Percentiles rank a stretch among this genome's conserved stretches.
Evolutionary conservation across 192 early-diverging fungal genomes (phyloP).

Genomic region (Backusella tarrabulga): DNA sequence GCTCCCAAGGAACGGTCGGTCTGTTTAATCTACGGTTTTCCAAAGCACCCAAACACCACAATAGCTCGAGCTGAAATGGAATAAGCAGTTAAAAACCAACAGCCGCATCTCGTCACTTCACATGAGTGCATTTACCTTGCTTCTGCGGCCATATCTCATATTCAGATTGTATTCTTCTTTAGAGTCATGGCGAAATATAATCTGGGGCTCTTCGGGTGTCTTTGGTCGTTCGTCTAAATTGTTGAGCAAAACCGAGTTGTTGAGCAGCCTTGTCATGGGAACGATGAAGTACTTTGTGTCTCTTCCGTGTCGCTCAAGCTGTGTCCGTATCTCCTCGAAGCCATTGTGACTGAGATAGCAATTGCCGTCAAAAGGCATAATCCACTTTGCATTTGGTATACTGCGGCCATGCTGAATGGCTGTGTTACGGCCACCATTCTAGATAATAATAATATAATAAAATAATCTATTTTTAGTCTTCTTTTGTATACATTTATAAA

Average conservation of each 20-base stretch:
- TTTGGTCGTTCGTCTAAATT: conserved; percentile 51
- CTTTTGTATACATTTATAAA: neutral
- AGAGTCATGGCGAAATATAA: conserved; percentile 58
- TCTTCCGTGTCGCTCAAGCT: conserved; percentile 45
- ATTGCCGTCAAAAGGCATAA: conserved; percentile 66
- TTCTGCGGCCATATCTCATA: conserved; percentile 65
- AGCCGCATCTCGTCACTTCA: neutral
- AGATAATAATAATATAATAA: conserved; percentile 17
- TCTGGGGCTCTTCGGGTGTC: conserved; percentile 61
- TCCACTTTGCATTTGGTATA: conserved; percentile 51
- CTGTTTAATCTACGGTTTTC: conserved; percentile 45
- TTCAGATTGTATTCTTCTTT: conserved; percentile 52
- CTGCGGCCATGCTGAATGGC: conserved; percentile 51
- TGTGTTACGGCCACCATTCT: conserved; percentile 63
- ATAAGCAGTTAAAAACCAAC: neutral
- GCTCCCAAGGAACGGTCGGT: conserved; percentile 58
- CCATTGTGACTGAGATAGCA: conserved; percentile 55
- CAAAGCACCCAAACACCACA: conserved; percentile 57
- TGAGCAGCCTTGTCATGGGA: conserved; percentile 59
- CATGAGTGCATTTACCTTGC: conserved; percentile 46
- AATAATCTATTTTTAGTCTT: conserved; percentile 7
- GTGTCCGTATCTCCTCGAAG: conserved; percentile 51
- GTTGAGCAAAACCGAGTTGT: conserved; percentile 52
- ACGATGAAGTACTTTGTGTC: conserved; percentile 58
- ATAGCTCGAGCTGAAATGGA: conserved; percentile 47